These are phyloP conservation scores for Camellia lanceoleosa DNA, from an alignment of 148 eudicot species.

Conservation along the genomic window DNA sequence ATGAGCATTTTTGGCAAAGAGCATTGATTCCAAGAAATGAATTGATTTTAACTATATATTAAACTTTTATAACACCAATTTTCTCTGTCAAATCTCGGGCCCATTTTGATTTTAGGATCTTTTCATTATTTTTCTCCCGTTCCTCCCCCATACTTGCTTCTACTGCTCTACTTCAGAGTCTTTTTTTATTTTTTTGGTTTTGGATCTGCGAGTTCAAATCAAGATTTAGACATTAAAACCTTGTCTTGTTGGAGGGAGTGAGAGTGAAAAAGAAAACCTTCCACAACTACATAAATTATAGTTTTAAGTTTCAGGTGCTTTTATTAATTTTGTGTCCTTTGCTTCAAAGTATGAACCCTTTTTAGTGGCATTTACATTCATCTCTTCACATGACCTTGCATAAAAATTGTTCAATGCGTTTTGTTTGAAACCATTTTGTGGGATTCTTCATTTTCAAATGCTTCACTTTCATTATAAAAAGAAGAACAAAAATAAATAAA, in stretches of 20 bases:
- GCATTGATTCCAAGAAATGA: background rate
- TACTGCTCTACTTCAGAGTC: background rate
- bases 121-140: too few species aligned
- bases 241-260: background rate
- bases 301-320: background rate
- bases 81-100: background rate
- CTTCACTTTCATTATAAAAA: background rate
- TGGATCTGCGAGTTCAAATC: background rate
- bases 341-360: background rate
- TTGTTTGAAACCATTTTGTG: background rate
- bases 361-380: background rate
- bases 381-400: background rate
- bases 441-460: background rate
- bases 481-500: background rate
- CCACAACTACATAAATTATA: background rate
- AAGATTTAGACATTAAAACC: background rate
- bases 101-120: background rate
- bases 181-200: background rate
- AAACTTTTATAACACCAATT: background rate
- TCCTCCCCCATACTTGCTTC: too few species aligned
- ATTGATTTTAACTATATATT: background rate
- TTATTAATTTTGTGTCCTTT: background rate
- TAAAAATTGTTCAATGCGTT: background rate
- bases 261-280: background rate
- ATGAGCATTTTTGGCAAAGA: background rate